These are phyloP conservation scores for Asterionellopsis glacialis DNA, from an alignment of 108 stramenopile genomes.

Conservation along the genomic window DNA sequence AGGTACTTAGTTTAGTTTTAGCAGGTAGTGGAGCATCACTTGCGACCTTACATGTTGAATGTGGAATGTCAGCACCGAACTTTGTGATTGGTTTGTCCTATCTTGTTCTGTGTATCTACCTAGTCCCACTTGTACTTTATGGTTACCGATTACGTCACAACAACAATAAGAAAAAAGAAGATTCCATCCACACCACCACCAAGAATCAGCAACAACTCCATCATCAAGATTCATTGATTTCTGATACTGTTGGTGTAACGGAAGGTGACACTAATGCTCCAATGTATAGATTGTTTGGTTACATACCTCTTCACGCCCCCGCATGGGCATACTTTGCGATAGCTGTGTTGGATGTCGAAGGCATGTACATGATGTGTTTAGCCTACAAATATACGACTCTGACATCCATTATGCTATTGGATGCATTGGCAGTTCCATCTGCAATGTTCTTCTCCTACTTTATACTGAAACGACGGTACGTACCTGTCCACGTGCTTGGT, in stretches of 20 bases:
- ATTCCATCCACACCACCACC: too few species aligned
- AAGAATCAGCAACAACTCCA: too few species aligned
- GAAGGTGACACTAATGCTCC: too few species aligned
- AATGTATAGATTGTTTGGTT: neutral
- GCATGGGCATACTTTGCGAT: conserved; percentile 2
- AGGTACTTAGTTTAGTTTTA: conserved; percentile 42
- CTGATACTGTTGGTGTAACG: too few species aligned
- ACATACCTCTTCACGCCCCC: neutral
- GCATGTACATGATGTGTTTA: neutral
- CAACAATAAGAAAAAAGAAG: too few species aligned
- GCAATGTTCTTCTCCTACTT: neutral
- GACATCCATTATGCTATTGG: neutral
- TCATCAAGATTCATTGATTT: too few species aligned
- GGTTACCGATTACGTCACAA: neutral
- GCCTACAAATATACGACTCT: neutral
- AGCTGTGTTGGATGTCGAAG: neutral
- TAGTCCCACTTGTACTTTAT: conserved; percentile 11
- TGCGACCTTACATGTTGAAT: conserved; percentile 44
- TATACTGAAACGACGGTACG: neutral
- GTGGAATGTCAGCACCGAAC: conserved; percentile 35
- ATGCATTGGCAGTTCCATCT: conserved; percentile 6
- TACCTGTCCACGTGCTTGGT: neutral
- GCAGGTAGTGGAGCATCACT: conserved; percentile 56
- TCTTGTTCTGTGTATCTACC: conserved; percentile 31
- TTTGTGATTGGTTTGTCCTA: conserved; percentile 47